Evolutionary conservation across 2,329 filamentous ascomycete genomes (phyloP), one percentile per base, ranked within the genome.

Genomic region (Pseudopithomyces chartarum): DNA sequence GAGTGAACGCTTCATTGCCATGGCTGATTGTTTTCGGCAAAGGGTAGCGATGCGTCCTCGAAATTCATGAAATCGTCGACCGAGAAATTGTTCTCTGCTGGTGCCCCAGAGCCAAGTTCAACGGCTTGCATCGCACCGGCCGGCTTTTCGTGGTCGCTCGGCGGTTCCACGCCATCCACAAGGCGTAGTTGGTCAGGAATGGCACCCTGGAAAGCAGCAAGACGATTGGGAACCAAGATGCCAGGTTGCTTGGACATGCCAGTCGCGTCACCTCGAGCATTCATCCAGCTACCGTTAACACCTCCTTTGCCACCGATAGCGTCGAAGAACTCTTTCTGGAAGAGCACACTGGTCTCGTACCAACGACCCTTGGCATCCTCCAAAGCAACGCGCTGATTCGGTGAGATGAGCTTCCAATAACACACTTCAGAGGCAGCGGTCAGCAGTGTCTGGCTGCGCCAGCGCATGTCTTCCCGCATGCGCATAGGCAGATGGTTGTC

Each of bases 311-410:
- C 68, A 29, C 76, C 68, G 55, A 79, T 59, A 57, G 58, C 59
- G 52, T 72, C 57, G 60, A 71, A 53, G 67, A 70, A 68, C 11
- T 67, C 64, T 4, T 73, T 66, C 23, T 68, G 64, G 22, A 85
- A 78, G 2, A 86, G 73, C 1, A 81, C 68, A 40, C 76, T 79
- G 2, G 81, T 81, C 68, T 87, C 85, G 67, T 87, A 87, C 85
- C 85, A 87, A 10, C 85, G 79, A 7, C 85, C 85, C 65, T 85
- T 85, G 63, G 86, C 71, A 39, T 85, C 81, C 15, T 77, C 66
- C 7, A 85, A 67, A 2, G 76, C 70, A 8, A 82, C 52, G 13
- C 70, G 73, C 1, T 66, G 58, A 13, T 57, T 57, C 0, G 70
- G 57, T 29, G 73, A 61, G 2, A 75, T 65, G 36, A 82, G 76